These are phyloP conservation scores for Graphilbum ipis-grandicollis DNA, from an alignment of 2,329 filamentous ascomycete genomes.

Conservation along the genomic window DNA sequence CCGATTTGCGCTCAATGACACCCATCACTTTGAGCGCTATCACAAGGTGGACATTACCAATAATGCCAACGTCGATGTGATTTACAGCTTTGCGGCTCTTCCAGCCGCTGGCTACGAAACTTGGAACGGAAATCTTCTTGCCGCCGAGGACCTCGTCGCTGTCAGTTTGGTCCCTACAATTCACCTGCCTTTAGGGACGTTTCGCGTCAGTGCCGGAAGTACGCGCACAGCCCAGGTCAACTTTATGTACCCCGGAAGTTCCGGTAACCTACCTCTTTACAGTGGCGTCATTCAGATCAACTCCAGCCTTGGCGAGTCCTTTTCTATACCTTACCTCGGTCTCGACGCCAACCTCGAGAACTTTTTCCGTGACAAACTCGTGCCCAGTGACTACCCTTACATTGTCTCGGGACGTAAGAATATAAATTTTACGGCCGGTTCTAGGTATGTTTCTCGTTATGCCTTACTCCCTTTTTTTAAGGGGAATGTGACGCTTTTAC, in stretches of 20 bases:
- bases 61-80: constrained; percentile 15
- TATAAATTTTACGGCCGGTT: too few relatives aligned
- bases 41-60: constrained; percentile 19
- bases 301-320: constrained; percentile 15
- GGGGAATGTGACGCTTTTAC: too few relatives aligned
- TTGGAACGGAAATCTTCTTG: constrained; percentile 3
- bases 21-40: constrained; percentile 18
- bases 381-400: neutral
- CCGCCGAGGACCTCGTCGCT: too few relatives aligned
- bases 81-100: constrained; percentile 16
- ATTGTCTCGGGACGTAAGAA: neutral
- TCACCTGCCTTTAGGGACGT: constrained; percentile 5
- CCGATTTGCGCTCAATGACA: constrained; percentile 26
- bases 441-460: too few relatives aligned
- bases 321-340: constrained; percentile 16
- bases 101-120: constrained; percentile 20
- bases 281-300: constrained; percentile 17
- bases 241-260: constrained; percentile 8
- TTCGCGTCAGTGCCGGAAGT: constrained; percentile 12
- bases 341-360: constrained; percentile 4
- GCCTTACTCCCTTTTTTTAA: too few relatives aligned
- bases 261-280: constrained; percentile 13
- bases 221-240: constrained; percentile 11
- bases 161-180: neutral
- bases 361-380: too few relatives aligned